Evolutionary conservation across 2,329 filamentous ascomycete species (phyloP).

Genomic region (Mycogone perniciosa): DNA sequence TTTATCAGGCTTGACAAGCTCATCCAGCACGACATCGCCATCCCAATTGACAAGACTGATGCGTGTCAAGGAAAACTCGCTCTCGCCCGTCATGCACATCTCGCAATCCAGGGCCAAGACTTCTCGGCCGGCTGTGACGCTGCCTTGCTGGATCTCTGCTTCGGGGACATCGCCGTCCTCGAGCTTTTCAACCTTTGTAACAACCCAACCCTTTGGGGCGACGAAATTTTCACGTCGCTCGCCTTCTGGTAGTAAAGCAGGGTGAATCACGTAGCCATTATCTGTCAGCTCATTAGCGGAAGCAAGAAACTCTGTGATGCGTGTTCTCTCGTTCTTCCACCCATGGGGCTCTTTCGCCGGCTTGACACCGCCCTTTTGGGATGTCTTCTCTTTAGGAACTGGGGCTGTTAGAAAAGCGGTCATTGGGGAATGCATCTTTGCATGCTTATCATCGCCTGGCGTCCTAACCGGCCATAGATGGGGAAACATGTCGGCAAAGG

Average conservation of each 20-base stretch:
- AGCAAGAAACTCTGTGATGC: conserved; percentile 74
- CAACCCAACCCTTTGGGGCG: conserved; percentile 70
- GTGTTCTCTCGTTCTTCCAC: conserved; percentile 69
- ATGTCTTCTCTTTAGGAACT: conserved; percentile 58
- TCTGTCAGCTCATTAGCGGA: conserved; percentile 68
- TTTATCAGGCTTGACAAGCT: conserved; percentile 82
- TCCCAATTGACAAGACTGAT: conserved; percentile 86
- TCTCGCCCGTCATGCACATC: conserved; percentile 86
- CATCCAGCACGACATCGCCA: conserved; percentile 74
- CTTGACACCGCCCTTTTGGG: conserved; percentile 50
- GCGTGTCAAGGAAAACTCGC: conserved; percentile 76
- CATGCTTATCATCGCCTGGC: conserved; percentile 75
- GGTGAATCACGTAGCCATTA: conserved; percentile 81
- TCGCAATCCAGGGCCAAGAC: conserved; percentile 88
- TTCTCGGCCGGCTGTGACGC: conserved; percentile 73
- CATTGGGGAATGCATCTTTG: conserved; percentile 79
- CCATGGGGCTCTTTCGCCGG: conserved; percentile 56
- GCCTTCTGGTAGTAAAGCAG: conserved; percentile 59
- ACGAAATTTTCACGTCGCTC: conserved; percentile 48
- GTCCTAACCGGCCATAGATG: conserved; percentile 86
- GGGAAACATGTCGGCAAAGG: conserved; percentile 74
- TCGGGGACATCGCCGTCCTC: conserved; percentile 65
- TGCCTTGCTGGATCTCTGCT: conserved; percentile 67
- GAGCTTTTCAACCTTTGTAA: conserved; percentile 62
- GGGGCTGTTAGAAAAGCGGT: conserved; percentile 76